phyloP scores from a whole-genome alignment of 257 asterid genomes.

The Ocimum tenuiflorum region DNA sequence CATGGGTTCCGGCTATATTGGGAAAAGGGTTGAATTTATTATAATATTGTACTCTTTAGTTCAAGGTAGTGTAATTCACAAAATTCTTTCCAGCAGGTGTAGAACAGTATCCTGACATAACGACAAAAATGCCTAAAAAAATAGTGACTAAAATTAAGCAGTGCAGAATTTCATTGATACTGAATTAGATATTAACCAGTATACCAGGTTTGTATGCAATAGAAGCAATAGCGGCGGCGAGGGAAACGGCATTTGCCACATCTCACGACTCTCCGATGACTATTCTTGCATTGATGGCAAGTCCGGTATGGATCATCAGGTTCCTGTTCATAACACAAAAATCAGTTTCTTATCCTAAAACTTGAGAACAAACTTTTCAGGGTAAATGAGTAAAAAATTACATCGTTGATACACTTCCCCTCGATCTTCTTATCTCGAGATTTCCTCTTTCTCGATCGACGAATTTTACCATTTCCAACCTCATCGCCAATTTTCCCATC shows the following conservation, averaged over 20 bases:
- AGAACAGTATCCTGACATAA: neutral
- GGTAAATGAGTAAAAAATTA: slow-evolving; percentile 16
- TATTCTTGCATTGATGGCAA: slow-evolving; percentile 62
- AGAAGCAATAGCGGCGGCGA: slow-evolving; percentile 39
- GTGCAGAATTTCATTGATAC: neutral
- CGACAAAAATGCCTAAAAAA: neutral
- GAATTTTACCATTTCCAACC: no score
- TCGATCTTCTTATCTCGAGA: neutral
- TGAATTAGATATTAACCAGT: neutral
- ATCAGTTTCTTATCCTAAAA: neutral
- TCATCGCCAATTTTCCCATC: no score
- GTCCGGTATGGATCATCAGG: slow-evolving; percentile 37
- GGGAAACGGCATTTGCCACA: slow-evolving; percentile 27
- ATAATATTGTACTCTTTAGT: no score
- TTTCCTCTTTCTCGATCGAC: neutral
- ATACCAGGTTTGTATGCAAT: slow-evolving; percentile 40
- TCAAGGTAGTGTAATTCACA: no score
- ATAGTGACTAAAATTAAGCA: neutral
- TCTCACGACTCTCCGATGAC: slow-evolving; percentile 42
- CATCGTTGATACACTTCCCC: slow-evolving; percentile 36
- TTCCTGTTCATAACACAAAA: slow-evolving; percentile 27
- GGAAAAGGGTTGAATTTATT: no score
- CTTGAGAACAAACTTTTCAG: neutral
- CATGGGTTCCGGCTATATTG: no score
- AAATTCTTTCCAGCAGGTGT: neutral